These are phyloP conservation scores for Amauroascus verrucosus DNA, from an alignment of 2,329 filamentous ascomycete species.

Conservation along the genomic window DNA sequence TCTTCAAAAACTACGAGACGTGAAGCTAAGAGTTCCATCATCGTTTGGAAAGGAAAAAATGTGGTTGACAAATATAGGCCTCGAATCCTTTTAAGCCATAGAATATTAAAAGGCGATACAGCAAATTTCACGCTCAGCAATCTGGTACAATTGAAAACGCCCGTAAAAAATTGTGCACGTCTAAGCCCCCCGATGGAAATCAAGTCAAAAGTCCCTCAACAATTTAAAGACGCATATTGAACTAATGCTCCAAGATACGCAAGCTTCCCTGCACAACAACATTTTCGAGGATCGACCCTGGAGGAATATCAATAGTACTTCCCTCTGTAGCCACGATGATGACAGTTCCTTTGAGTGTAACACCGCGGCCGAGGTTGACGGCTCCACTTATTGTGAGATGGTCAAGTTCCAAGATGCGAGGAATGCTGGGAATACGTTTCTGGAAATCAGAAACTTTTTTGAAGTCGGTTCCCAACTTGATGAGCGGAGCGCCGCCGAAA, in stretches of 20 bases:
- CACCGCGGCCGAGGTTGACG: slow-evolving; percentile 90
- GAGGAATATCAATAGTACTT: slow-evolving; percentile 93
- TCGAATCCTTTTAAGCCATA: slow-evolving; percentile 2
- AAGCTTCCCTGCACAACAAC: slow-evolving; percentile 97
- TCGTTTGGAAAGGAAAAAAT: not conserved
- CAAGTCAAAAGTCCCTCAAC: not conserved
- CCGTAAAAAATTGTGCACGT: not conserved
- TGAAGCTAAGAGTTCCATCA: not conserved
- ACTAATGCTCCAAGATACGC: slow-evolving; percentile 57
- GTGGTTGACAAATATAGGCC: not conserved
- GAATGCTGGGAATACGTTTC: slow-evolving; percentile 43
- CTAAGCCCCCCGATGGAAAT: not conserved
- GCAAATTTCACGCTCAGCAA: not conserved
- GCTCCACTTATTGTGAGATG: slow-evolving; percentile 96
- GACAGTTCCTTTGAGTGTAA: slow-evolving; percentile 92
- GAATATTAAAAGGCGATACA: slow-evolving; percentile 8
- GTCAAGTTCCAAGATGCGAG: slow-evolving; percentile 42
- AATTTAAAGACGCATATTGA: not conserved
- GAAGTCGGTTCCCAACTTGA: slow-evolving; percentile 98
- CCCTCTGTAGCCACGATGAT: slow-evolving; percentile 98
- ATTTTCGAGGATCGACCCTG: slow-evolving; percentile 94
- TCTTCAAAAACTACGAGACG: not conserved
- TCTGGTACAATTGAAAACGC: slow-evolving; percentile 6
- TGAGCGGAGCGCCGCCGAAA: slow-evolving; percentile 91
- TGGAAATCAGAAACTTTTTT: slow-evolving; percentile 89